These are phyloP conservation scores for Mrakia frigida DNA, from an alignment of 768 basidiomycete genomes.

Conservation along the genomic window DNA sequence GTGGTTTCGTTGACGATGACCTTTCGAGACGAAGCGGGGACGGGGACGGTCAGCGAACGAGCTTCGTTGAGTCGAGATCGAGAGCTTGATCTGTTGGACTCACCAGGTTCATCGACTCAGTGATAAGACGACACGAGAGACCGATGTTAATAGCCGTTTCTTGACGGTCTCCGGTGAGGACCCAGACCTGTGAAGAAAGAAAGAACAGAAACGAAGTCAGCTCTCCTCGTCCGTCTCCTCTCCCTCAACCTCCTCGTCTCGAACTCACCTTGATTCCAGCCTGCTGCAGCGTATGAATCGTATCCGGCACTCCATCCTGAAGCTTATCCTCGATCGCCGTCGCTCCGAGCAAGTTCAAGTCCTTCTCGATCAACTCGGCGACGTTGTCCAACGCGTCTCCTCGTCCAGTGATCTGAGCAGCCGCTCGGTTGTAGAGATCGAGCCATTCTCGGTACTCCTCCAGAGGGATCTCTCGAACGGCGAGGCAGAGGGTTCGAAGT, in stretches of 20 bases:
- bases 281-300: constrained; percentile 94
- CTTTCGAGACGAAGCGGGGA: constrained; percentile 46
- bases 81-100: constrained; percentile 37
- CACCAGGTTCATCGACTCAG: constrained; percentile 97
- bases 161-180: constrained; percentile 93
- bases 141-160: constrained; percentile 99
- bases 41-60: not conserved
- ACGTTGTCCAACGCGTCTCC: constrained; percentile 90
- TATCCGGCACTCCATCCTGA: constrained; percentile 96
- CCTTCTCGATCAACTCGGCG: constrained; percentile 92
- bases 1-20: constrained; percentile 91
- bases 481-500: constrained; percentile 90
- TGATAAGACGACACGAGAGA: constrained; percentile 91
- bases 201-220: not conserved
- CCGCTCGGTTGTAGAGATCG: constrained; percentile 80
- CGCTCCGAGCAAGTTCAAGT: constrained; percentile 85
- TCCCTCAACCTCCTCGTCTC: not conserved
- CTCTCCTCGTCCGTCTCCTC: not conserved
- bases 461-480: constrained; percentile 84
- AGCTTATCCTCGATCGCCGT: constrained; percentile 98
- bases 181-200: constrained; percentile 66
- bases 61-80: not conserved
- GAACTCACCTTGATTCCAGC: constrained; percentile 82
- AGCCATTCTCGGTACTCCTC: constrained; percentile 89
- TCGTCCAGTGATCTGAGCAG: constrained; percentile 81